These are phyloP conservation scores for Ceratocystis smalleyi DNA, from an alignment of 2,329 filamentous ascomycete genomes.

Conservation along the genomic window DNA sequence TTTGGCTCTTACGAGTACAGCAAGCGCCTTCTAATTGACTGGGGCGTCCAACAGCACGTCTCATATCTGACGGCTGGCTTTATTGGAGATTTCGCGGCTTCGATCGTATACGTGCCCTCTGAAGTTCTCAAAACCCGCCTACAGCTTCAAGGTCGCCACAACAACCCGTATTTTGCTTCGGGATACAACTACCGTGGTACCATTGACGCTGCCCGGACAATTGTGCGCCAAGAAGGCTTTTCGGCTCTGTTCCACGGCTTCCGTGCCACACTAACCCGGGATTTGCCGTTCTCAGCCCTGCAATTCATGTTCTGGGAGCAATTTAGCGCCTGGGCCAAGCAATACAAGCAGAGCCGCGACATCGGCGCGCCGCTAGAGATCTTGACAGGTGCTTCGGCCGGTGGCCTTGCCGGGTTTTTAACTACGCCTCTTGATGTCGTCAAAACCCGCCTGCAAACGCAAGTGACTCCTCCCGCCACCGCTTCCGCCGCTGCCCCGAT, in stretches of 20 bases:
- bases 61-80: slow-evolving; percentile 85
- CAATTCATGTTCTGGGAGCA: slow-evolving; percentile 99
- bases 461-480: slow-evolving; percentile 37
- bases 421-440: slow-evolving; percentile 95
- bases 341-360: slow-evolving; percentile 63
- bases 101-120: slow-evolving; percentile 85
- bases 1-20: slow-evolving; percentile 95
- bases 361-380: slow-evolving; percentile 79
- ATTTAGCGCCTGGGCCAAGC: slow-evolving; percentile 65
- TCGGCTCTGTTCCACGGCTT: slow-evolving; percentile 90
- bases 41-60: slow-evolving; percentile 63
- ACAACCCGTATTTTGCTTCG: slow-evolving; percentile 84
- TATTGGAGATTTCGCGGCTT: slow-evolving; percentile 79
- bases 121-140: slow-evolving; percentile 96
- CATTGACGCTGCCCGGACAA: slow-evolving; percentile 69
- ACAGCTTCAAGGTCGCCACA: slow-evolving; percentile 84
- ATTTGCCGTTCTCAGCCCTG: slow-evolving; percentile 86
- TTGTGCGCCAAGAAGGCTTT: slow-evolving; percentile 66
- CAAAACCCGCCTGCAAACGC: slow-evolving; percentile 91
- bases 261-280: slow-evolving; percentile 84
- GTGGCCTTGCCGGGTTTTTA: slow-evolving; percentile 81
- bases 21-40: slow-evolving; percentile 77
- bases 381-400: slow-evolving; percentile 73
- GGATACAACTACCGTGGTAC: slow-evolving; percentile 93
- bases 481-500: slow-evolving; percentile 16